Evolutionary conservation across 2,329 filamentous ascomycete genomes (phyloP).

Genomic region (Fusarium denticulatum): DNA sequence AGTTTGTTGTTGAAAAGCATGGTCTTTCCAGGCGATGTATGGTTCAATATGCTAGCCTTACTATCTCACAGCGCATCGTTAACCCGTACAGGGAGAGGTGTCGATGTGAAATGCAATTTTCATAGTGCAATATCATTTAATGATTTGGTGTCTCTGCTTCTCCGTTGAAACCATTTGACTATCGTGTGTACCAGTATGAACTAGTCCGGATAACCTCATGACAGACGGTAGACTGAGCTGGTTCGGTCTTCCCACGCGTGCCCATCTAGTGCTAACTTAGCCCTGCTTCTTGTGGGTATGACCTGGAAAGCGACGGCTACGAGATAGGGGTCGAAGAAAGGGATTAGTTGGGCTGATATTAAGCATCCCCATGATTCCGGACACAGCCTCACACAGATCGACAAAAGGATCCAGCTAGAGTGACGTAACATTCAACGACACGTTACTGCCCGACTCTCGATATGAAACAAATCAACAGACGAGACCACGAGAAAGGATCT

Average conservation of each 20-base stretch:
- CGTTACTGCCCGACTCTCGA: conserved; percentile 3
- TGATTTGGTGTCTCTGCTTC: not conserved
- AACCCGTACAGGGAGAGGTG: not conserved
- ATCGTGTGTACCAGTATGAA: not conserved
- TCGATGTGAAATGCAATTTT: not conserved
- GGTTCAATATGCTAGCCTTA: not conserved
- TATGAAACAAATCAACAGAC: not conserved
- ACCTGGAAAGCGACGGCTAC: not conserved
- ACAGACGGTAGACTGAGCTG: not conserved
- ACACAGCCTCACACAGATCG: conserved; percentile 33
- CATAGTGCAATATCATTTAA: conserved; percentile 13
- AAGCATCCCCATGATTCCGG: conserved; percentile 11
- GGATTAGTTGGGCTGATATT: not conserved
- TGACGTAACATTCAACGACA: conserved; percentile 29
- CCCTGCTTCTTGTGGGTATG: not conserved
- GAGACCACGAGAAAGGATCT: not conserved
- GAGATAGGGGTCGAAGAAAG: not conserved
- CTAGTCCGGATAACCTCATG: not conserved
- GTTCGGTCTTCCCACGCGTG: not conserved
- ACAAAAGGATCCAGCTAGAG: conserved; percentile 21
- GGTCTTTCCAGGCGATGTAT: not conserved
- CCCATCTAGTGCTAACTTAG: not conserved
- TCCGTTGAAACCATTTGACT: not conserved
- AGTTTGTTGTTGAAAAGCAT: conserved; percentile 17
- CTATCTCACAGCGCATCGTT: conserved; percentile 1